Base-by-base conservation (phyloP, 495 filamentous ascomycete species). In the Daldinia caldariorum region DNA sequence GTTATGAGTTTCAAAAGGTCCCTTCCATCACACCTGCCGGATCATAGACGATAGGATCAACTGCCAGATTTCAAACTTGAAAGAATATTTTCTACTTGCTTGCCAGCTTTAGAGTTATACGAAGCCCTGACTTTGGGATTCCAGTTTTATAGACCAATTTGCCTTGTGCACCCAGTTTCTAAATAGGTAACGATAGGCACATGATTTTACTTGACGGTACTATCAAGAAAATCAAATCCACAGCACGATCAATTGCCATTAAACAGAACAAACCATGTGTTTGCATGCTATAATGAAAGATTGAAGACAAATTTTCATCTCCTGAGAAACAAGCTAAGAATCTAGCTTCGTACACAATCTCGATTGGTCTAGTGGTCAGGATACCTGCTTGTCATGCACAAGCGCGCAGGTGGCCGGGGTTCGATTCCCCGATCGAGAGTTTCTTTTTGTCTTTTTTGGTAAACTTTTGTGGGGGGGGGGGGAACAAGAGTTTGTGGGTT, bases 381-480 rank as follows among this genome's bases (percentile, higher is more conserved):
- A 72, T 72, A 72, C 70, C 70, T 72, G 70, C 70, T 72, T 72
- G 70, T 72, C 70, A 64, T 54, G 37, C 31, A 47, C 64, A 69
- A 63, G 51, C 56, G 54, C 77, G 77, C 78, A 76, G 75, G 76
- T 79, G 77, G 75, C 75, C 76, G 78, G 78, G 78, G 78, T 79
- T 79, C 78, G 74, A 79, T 79, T 79, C 78, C 78, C 77, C 77
- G 73, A 77, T 77, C 71, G 75, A 77, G 78, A 79, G 76, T 41
- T 35, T 63, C 26, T 39, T 69, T 67, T 71, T 51, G 18, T 22
- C 6, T 47, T 20, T 20, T 22, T 20, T 1, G 3, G 18, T 22
- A 18, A 16, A 10, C 6, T 7, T 37, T 37, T 37, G 34, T 37
- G 34, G 6, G 26, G 26, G 34, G 6, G 26, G 26, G 26, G 3